Evolutionary conservation across 1,284 basidiomycete genomes (phyloP).

Genomic region (Ceratobasidium sp.): DNA sequence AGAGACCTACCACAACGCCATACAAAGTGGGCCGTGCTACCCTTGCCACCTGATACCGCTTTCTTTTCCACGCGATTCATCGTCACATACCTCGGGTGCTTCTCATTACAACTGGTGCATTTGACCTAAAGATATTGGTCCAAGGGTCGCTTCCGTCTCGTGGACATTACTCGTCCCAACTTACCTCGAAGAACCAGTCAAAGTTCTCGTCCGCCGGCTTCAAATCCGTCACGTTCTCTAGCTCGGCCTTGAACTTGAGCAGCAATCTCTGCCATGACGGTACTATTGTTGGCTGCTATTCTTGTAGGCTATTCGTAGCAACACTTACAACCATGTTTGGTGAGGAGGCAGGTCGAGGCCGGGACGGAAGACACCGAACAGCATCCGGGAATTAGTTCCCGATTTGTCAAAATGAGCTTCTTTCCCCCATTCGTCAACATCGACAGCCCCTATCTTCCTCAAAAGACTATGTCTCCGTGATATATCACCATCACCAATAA

Average conservation of each 20-base stretch:
- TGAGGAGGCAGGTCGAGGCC: slow-evolving; percentile 7
- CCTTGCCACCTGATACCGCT: slow-evolving; percentile 68
- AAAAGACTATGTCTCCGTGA: slow-evolving; percentile 21
- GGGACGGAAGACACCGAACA: not conserved
- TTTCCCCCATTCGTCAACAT: slow-evolving; percentile 25
- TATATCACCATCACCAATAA: not conserved
- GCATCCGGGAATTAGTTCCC: not conserved
- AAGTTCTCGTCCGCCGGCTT: slow-evolving; percentile 68
- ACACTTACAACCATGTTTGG: slow-evolving; percentile 28
- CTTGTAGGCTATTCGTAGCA: not conserved
- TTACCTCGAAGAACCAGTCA: slow-evolving; percentile 78
- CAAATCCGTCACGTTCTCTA: slow-evolving; percentile 76
- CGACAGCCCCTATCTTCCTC: not conserved
- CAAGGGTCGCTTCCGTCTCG: not conserved
- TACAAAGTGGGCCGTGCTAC: slow-evolving; percentile 73
- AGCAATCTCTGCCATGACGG: slow-evolving; percentile 5
- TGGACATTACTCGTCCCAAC: not conserved
- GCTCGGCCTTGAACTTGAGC: slow-evolving; percentile 59
- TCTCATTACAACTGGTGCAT: slow-evolving; percentile 77
- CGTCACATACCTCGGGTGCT: slow-evolving; percentile 70
- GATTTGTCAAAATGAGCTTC: not conserved
- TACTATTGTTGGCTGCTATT: not conserved
- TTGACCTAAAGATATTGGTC: slow-evolving; percentile 61
- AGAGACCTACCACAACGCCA: slow-evolving; percentile 65
- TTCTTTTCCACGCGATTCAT: slow-evolving; percentile 72